Conservation (phyloP, 202 grass and related monocot genomes). For the Digitaria exilis region DNA sequence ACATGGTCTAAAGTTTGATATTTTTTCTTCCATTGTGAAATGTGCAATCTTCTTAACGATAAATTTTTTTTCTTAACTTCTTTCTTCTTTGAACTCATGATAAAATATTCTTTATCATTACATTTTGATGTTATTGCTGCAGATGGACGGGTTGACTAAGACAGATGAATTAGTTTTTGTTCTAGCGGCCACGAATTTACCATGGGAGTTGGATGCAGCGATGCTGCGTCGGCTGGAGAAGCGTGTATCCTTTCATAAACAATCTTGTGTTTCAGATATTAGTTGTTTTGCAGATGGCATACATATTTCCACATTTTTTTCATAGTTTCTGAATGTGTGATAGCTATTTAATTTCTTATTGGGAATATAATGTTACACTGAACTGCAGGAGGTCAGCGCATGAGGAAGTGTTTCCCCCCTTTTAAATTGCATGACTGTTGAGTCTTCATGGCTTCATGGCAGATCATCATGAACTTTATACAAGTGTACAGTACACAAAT, state of each 20-base stretch:
- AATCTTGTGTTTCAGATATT: background rate
- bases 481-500: too few species aligned
- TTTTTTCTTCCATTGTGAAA: background rate
- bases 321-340: background rate
- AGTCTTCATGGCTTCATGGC: too few species aligned
- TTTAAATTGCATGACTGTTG: too few species aligned
- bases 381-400: background rate
- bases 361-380: background rate
- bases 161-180: slow-evolving; percentile 95
- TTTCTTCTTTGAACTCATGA: background rate
- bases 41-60: background rate
- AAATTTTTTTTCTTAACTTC: slow-evolving; percentile 10
- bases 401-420: too few species aligned
- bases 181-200: slow-evolving; percentile 93
- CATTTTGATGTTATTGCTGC: slow-evolving; percentile 43
- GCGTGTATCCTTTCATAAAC: slow-evolving; percentile 64
- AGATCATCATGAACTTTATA: too few species aligned
- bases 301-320: background rate
- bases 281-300: background rate
- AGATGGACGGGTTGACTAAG: slow-evolving; percentile 95
- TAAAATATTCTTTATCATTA: slow-evolving; percentile 1
- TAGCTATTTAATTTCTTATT: too few species aligned
- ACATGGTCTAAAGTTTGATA: background rate
- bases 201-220: slow-evolving; percentile 92
- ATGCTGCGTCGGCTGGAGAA: slow-evolving; percentile 95